Evolutionary conservation across 179 eudicot species (phyloP).

Genomic region (Camellia oleifera): DNA sequence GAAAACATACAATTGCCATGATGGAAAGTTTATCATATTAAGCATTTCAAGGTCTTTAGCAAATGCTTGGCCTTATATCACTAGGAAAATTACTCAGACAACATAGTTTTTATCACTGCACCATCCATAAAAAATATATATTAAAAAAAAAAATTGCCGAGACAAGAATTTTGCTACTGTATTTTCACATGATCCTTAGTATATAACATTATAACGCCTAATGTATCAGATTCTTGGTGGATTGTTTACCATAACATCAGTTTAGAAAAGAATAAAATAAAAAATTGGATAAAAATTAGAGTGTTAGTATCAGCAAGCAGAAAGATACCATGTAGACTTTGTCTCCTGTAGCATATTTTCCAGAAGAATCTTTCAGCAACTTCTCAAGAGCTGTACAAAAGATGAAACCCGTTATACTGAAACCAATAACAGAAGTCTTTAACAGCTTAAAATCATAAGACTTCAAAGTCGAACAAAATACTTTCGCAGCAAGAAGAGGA

Average conservation of each 20-base stretch:
- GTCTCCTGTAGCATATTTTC: conserved; percentile 50
- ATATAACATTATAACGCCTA: not conserved
- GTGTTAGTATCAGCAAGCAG: not conserved
- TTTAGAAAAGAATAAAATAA: not conserved
- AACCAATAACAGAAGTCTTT: not conserved
- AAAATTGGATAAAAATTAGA: not conserved
- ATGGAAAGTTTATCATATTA: not conserved
- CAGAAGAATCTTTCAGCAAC: conserved; percentile 41
- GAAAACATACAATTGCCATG: conserved; percentile 4
- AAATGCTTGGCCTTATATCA: not conserved
- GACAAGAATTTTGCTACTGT: not conserved
- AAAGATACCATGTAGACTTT: conserved; percentile 42
- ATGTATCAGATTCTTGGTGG: not conserved
- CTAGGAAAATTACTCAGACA: conserved; percentile 1
- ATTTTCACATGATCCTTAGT: not conserved
- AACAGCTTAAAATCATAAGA: not conserved
- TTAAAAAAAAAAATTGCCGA: not conserved
- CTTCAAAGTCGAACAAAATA: not conserved
- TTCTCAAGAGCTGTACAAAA: conserved; percentile 50
- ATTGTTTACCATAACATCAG: not conserved
- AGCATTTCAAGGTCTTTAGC: not conserved
- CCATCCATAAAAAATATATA: not conserved
- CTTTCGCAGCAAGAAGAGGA: not conserved
- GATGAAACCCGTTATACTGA: not conserved
- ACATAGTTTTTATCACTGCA: not conserved